Percentiles rank a stretch among this genome's conserved stretches.
Conservation (phyloP, 2,329 filamentous ascomycete genomes). For the Cladobotryum protrusum region DNA sequence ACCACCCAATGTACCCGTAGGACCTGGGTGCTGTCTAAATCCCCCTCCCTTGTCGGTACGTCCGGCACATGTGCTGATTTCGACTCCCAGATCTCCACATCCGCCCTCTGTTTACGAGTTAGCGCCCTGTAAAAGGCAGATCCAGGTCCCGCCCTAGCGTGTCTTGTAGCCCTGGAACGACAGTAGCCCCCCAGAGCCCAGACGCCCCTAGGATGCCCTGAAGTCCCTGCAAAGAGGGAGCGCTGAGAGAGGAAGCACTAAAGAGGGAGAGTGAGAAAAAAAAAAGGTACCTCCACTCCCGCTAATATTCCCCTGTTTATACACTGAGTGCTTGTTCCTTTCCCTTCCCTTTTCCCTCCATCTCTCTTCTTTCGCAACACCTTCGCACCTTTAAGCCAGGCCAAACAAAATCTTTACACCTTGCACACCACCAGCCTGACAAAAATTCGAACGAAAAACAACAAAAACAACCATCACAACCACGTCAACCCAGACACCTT, state of each 20-base stretch:
- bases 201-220: conserved; percentile 5
- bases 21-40: too few species aligned
- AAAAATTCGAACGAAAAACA: neutral
- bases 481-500: neutral
- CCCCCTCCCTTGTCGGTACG: neutral
- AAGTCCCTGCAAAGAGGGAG: conserved; percentile 1
- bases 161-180: conserved; percentile 12
- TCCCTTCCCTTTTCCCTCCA: conserved; percentile 9
- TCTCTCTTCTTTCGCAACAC: conserved; percentile 8
- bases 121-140: conserved; percentile 12
- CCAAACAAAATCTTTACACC: conserved; percentile 9
- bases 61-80: neutral
- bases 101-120: neutral
- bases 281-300: conserved; percentile 4
- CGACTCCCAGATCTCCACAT: conserved; percentile 5
- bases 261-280: neutral
- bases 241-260: neutral
- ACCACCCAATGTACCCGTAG: too few species aligned
- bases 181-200: neutral
- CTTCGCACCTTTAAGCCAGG: too few species aligned
- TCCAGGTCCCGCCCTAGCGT: conserved; percentile 13
- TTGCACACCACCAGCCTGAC: conserved; percentile 4
- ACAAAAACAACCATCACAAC: neutral
- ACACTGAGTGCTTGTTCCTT: conserved; percentile 11
- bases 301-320: conserved; percentile 11